These are phyloP conservation scores for Datura wrightii DNA, from an alignment of 257 asterid genomes.

Conservation along the genomic window DNA sequence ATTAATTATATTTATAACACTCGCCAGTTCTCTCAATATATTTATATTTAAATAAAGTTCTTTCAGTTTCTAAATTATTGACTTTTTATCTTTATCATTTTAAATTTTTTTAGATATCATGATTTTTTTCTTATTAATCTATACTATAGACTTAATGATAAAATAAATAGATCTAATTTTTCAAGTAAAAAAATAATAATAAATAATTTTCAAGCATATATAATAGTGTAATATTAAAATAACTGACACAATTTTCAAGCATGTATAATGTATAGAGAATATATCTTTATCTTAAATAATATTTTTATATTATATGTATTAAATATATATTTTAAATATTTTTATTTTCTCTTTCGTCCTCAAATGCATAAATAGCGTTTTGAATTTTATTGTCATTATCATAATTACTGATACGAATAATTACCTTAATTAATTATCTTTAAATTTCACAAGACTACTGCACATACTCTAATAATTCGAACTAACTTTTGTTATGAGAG, in stretches of 20 bases:
- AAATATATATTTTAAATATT: not conserved
- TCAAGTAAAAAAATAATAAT: too few species aligned
- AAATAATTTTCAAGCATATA: too few species aligned
- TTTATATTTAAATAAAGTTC: too few species aligned
- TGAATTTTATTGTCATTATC: not conserved
- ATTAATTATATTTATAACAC: too few species aligned
- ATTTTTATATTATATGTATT: not conserved
- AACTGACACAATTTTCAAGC: not conserved
- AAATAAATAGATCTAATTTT: too few species aligned
- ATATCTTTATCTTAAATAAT: not conserved
- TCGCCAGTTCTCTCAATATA: too few species aligned
- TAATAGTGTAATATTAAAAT: not conserved
- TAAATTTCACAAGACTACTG: too few species aligned
- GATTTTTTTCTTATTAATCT: too few species aligned
- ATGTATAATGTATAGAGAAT: not conserved
- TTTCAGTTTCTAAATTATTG: too few species aligned
- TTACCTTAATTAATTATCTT: not conserved
- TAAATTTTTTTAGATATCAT: too few species aligned
- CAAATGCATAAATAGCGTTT: not conserved
- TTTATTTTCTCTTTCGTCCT: not conserved
- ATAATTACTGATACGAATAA: not conserved
- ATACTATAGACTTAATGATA: too few species aligned
- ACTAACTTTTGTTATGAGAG: not conserved
- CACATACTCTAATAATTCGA: not conserved
- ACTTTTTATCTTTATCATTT: too few species aligned